Evolutionary conservation across 140 eudicot genomes (phyloP), one percentile per base, ranked within the genome.

Genomic region (Senecio squalidus): DNA sequence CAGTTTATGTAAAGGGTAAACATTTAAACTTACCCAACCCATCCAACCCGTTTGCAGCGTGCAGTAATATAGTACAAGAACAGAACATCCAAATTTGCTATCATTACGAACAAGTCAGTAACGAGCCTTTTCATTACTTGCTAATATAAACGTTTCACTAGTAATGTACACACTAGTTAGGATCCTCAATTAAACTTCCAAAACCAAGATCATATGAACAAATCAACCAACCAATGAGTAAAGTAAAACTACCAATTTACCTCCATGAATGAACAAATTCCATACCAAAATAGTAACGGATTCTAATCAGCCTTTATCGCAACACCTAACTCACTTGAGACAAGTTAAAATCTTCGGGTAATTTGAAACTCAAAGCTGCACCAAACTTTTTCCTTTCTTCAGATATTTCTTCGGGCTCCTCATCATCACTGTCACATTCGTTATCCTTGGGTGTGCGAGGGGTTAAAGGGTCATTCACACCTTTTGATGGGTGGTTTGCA

Each of bases 361-460:
- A 30, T 3, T 28, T 40, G 38, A 82, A 82, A 51, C 79, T 78
- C 1, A 55, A 44, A 39, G 84, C 82, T 3, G 82, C 82, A 22
- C 89, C 89, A 28, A 82, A 71, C 60, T 74, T 82, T 54, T 48
- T 71, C 58, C 72, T 46, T 48, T 58, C 84, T 74, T 73, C 77
- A 1, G 49, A 45, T 23, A 64, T 40, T 53, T 73, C 80, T 23
- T 34, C 84, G 4, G 9, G 30, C 30, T 57, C 76, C 52, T 73
- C 77, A 9, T 68, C 77, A 29, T 63, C 72, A 27, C 80, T 73
- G 46, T 77, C 82, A 29, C 20, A 45, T 16, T 70, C 75, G 0
- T 40, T 64, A 18, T 75, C 84, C 39, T 67, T 75, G 17, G 65
- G 79, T 1, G 64, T 60, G 5, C 55, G 58, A 4, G 72, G 74